phyloP scores from a whole-genome alignment of 1,139 yeast species.

The Suhomyces coccinellae region DNA sequence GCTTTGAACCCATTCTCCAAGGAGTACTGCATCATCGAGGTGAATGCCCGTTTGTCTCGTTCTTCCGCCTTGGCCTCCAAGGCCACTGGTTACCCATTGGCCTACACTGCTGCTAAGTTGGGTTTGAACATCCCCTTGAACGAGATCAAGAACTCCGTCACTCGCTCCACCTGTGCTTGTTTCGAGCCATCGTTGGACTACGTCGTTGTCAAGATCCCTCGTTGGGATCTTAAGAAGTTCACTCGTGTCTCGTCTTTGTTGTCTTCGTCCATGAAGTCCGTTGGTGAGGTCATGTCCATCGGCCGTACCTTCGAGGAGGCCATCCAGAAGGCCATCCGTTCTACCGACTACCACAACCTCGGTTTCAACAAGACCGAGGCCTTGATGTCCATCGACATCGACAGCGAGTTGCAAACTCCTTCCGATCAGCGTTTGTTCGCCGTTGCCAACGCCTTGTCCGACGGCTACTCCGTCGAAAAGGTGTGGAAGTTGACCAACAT shows the following conservation, averaged over 20 bases:
- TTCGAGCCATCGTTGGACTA: conserved; percentile 98
- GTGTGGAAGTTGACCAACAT: conserved; percentile 91
- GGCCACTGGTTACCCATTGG: conserved; percentile 98
- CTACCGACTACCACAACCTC: conserved; percentile 90
- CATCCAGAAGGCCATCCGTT: conserved; percentile 95
- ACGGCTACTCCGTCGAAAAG: conserved; percentile 87
- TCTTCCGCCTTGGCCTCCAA: conserved; percentile 98
- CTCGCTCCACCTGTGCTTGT: conserved; percentile 93
- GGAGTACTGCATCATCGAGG: conserved; percentile 97
- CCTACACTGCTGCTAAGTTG: conserved; percentile 96
- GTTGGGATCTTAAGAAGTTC: conserved; percentile 98
- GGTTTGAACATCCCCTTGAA: conserved; percentile 93
- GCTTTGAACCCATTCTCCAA: conserved; percentile 92
- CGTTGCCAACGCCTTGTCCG: conserved; percentile 85
- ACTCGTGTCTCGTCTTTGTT: conserved; percentile 86
- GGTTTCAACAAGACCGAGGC: conserved; percentile 92
- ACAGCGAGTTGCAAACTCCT: conserved; percentile 88
- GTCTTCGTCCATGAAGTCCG: conserved; percentile 96
- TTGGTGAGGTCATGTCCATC: conserved; percentile 98
- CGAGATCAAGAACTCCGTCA: conserved; percentile 90
- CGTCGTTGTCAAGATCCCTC: conserved; percentile 96
- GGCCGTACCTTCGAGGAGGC: conserved; percentile 99
- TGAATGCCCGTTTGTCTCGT: conserved; percentile 95
- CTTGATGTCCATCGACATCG: conserved; percentile 85
- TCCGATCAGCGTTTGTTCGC: conserved; percentile 97